These are phyloP conservation scores for Penicillium fuscoglaucum DNA, from an alignment of 2,329 filamentous ascomycete genomes.

Conservation along the genomic window DNA sequence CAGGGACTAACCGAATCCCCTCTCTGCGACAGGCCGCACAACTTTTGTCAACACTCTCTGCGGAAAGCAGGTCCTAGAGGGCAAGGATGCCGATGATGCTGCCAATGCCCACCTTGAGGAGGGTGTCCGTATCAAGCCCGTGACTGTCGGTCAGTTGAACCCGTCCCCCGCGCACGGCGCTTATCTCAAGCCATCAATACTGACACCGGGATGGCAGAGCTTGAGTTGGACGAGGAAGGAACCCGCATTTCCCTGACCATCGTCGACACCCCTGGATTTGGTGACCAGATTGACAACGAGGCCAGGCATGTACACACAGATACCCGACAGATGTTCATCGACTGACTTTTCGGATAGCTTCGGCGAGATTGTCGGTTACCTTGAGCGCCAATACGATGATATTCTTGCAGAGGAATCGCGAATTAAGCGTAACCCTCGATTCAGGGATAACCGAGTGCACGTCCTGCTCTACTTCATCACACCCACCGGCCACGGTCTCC, in stretches of 20 bases:
- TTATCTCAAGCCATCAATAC: slow-evolving; percentile 21
- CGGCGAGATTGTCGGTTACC: slow-evolving; percentile 94
- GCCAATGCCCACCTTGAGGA: slow-evolving; percentile 88
- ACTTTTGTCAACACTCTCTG: slow-evolving; percentile 99
- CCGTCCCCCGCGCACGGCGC: slow-evolving; percentile 1
- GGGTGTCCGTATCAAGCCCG: slow-evolving; percentile 96
- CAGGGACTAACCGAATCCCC: slow-evolving; percentile 7
- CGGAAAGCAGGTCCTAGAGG: slow-evolving; percentile 83
- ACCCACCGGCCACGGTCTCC: slow-evolving; percentile 93
- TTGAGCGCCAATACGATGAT: slow-evolving; percentile 99
- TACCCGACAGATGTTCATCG: slow-evolving; percentile 1
- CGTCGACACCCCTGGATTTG: slow-evolving; percentile 96
- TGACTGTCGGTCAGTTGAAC: slow-evolving; percentile 79
- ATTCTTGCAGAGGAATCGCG: slow-evolving; percentile 98
- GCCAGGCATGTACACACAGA: slow-evolving; percentile 65
- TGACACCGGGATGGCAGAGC: slow-evolving; percentile 58
- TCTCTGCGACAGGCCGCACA: slow-evolving; percentile 69
- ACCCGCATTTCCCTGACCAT: slow-evolving; percentile 98
- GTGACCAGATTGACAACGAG: slow-evolving; percentile 99
- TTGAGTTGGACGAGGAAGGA: slow-evolving; percentile 96
- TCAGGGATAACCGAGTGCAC: slow-evolving; percentile 98
- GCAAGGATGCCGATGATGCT: slow-evolving; percentile 92
- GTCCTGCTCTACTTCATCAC: slow-evolving; percentile 99
- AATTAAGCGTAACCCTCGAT: slow-evolving; percentile 99
- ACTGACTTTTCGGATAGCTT: slow-evolving; percentile 62